These are phyloP conservation scores for Pichia heedii DNA, from an alignment of 805 yeast genomes.

Conservation along the genomic window DNA sequence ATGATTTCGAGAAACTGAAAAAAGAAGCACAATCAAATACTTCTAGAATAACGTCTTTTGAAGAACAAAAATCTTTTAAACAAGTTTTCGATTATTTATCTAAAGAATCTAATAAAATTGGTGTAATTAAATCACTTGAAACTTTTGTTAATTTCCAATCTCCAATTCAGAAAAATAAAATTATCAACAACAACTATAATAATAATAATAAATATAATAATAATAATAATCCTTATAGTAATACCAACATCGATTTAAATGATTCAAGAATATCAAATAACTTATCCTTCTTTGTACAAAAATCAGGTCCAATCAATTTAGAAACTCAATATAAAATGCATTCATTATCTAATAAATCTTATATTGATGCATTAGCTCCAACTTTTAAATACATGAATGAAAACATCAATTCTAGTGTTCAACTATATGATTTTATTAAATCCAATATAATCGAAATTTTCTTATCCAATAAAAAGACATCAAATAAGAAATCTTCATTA, in stretches of 20 bases:
- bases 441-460: constrained; percentile 16
- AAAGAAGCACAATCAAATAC: constrained; percentile 6
- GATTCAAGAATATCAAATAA: background rate
- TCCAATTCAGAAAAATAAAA: background rate
- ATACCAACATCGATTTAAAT: background rate
- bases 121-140: constrained; percentile 21
- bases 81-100: constrained; percentile 23
- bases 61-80: constrained; percentile 27
- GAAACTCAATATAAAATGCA: constrained; percentile 12
- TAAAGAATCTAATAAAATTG: constrained; percentile 13
- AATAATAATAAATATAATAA: background rate
- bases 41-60: constrained; percentile 20
- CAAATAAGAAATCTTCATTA: background rate
- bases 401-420: constrained; percentile 13
- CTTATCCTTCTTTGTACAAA: constrained; percentile 1
- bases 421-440: constrained; percentile 17
- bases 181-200: too few relatives aligned
- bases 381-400: constrained; percentile 18
- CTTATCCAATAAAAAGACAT: background rate
- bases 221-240: too few relatives aligned
- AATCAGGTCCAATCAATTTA: constrained; percentile 11
- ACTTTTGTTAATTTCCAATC: constrained; percentile 17
- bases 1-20: constrained; percentile 18
- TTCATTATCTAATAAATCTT: constrained; percentile 4
- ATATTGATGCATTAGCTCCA: constrained; percentile 14